Evolutionary conservation across 306 rosid genomes (phyloP).

Genomic region (Benincasa hispida): DNA sequence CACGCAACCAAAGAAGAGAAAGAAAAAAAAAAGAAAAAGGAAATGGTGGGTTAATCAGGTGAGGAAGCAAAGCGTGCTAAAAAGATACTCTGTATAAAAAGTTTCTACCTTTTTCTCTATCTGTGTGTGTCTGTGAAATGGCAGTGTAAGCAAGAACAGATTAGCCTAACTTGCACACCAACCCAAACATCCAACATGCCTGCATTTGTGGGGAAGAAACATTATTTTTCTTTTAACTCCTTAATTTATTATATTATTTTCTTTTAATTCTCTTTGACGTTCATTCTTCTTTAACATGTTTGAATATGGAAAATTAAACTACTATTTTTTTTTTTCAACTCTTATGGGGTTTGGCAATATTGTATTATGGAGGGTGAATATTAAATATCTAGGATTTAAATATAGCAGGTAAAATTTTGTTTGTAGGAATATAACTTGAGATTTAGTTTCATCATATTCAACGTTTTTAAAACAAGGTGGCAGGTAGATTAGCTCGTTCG

Average conservation of each 20-base stretch:
- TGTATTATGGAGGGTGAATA: no score
- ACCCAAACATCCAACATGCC: slow-evolving; percentile 7
- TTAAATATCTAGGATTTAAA: no score
- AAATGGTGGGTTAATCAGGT: slow-evolving; percentile 23
- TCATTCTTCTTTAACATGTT: neutral
- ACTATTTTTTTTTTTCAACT: no score
- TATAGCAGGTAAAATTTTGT: no score
- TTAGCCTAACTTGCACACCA: neutral
- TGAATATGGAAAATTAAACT: no score
- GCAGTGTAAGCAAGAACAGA: neutral
- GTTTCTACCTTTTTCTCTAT: neutral
- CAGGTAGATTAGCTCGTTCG: no score
- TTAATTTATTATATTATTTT: neutral
- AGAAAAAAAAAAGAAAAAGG: no score
- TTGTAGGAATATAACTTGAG: no score
- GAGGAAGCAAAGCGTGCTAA: slow-evolving; percentile 46
- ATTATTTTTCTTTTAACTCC: neutral
- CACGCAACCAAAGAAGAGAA: slow-evolving; percentile 42
- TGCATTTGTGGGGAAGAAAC: neutral
- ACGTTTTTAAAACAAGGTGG: no score
- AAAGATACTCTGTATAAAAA: slow-evolving; percentile 18
- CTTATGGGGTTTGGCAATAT: no score
- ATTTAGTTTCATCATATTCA: no score
- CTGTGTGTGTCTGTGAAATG: neutral
- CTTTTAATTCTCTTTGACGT: neutral